A percentile compares a stretch with the other conserved stretches of the same genome.
Conservation (phyloP, 495 filamentous ascomycete genomes). For the Diplogelasinospora grovesii region DNA sequence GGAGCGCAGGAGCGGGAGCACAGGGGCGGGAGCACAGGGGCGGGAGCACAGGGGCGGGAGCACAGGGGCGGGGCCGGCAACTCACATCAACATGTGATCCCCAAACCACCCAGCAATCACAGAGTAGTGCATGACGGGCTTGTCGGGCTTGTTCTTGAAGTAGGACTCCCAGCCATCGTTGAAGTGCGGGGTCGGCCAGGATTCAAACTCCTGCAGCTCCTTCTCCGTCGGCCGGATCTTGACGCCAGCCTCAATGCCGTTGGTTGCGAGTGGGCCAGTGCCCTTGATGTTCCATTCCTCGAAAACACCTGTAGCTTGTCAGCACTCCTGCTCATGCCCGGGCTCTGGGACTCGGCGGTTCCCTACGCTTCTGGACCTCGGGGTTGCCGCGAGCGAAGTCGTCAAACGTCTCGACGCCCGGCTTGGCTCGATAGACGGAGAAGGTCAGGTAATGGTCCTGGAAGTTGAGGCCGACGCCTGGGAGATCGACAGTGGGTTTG, state of each 20-base stretch:
- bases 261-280: constrained; percentile 73
- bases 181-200: constrained; percentile 62
- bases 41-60: neutral
- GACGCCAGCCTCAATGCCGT: constrained; percentile 78
- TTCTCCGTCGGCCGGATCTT: constrained; percentile 68
- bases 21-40: rapidly evolving
- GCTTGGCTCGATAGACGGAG: constrained; percentile 68
- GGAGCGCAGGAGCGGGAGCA: neutral
- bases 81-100: constrained; percentile 61
- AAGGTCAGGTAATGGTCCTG: constrained; percentile 84
- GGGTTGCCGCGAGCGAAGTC: constrained; percentile 73
- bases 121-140: constrained; percentile 80
- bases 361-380: constrained; percentile 54
- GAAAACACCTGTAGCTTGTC: constrained; percentile 47
- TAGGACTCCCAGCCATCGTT: constrained; percentile 67
- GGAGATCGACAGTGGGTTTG: constrained; percentile 67
- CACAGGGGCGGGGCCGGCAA: too few species aligned
- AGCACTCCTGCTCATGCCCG: constrained; percentile 2
- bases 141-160: constrained; percentile 80
- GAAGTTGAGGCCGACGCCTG: constrained; percentile 76
- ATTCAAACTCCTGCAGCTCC: constrained; percentile 61
- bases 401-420: constrained; percentile 70
- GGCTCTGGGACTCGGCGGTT: too few species aligned
- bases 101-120: constrained; percentile 62
- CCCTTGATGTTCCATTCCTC: constrained; percentile 76